A percentile compares a stretch with the other conserved stretches of the same genome.
phyloP scores from a whole-genome alignment of 495 filamentous ascomycete species.

The Glutinoglossum americanum region DNA sequence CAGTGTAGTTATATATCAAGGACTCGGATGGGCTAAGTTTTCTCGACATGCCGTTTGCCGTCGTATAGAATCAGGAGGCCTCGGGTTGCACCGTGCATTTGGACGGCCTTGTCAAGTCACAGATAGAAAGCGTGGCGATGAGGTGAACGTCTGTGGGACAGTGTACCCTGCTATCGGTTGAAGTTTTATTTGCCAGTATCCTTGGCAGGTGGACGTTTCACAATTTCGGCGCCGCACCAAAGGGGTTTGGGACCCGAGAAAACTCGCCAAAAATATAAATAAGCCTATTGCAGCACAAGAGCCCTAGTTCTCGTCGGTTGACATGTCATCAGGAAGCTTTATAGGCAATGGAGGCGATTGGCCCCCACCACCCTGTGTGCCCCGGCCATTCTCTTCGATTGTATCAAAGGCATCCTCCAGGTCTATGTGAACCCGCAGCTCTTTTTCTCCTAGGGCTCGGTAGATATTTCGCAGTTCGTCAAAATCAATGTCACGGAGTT shows the following conservation, averaged over 20 bases:
- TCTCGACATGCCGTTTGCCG: no score
- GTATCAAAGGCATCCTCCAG: constrained; percentile 3
- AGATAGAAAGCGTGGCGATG: neutral
- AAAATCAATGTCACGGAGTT: neutral
- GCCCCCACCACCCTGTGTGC: neutral
- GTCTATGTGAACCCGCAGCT: constrained; percentile 5
- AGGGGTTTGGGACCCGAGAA: neutral
- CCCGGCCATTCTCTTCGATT: neutral
- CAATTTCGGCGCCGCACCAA: neutral
- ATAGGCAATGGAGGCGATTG: neutral
- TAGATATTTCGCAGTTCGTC: constrained; percentile 4
- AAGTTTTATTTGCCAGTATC: neutral
- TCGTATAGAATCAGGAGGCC: no score
- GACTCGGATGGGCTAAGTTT: no score
- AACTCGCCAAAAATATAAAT: neutral
- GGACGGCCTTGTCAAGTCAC: neutral
- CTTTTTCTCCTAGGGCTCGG: constrained; percentile 4
- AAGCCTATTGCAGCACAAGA: neutral
- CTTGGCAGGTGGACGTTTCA: neutral
- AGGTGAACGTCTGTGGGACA: neutral
- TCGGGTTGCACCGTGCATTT: neutral
- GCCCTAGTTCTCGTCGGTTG: neutral
- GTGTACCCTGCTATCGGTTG: neutral
- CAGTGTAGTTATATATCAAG: no score
- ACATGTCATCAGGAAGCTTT: neutral